Evolutionary conservation across 148 eudicot genomes (phyloP).

Genomic region (Spergularia marina): DNA sequence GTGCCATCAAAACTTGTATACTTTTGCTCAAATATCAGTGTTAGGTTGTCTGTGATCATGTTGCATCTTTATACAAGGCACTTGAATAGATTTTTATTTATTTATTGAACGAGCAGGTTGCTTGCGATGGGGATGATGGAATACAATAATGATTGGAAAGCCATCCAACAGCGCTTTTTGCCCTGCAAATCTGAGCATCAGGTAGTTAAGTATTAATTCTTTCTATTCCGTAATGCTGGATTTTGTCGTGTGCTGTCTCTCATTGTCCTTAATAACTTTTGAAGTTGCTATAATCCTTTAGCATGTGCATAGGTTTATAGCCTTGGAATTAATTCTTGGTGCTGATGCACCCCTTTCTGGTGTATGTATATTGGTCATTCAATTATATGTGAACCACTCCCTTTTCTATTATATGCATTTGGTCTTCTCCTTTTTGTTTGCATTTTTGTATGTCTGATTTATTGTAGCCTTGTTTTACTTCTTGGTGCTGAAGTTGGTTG

Average conservation of each 20-base stretch:
- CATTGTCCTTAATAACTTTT: neutral
- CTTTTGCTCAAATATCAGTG: neutral
- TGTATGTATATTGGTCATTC: neutral
- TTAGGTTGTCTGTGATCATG: neutral
- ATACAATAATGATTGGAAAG: conserved; percentile 87
- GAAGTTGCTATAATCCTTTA: neutral
- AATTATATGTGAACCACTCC: too few relatives aligned
- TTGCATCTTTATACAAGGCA: conserved; percentile 2
- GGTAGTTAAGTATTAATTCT: conserved; percentile 35
- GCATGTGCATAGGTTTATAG: neutral
- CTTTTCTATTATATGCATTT: too few relatives aligned
- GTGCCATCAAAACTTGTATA: neutral
- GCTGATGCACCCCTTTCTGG: neutral
- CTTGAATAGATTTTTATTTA: neutral
- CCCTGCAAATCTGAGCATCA: conserved; percentile 95
- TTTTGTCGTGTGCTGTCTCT: neutral
- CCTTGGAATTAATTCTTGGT: neutral
- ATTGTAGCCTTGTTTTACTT: neutral
- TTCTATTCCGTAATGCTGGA: neutral
- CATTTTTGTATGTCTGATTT: neutral
- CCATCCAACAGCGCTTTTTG: conserved; percentile 82
- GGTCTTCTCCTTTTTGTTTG: neutral
- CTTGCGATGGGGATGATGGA: conserved; percentile 89
- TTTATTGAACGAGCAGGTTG: conserved; percentile 48
- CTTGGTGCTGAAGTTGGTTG: neutral